These are phyloP conservation scores for Pterula multifida DNA, from an alignment of 1,284 basidiomycete species.

Conservation along the genomic window DNA sequence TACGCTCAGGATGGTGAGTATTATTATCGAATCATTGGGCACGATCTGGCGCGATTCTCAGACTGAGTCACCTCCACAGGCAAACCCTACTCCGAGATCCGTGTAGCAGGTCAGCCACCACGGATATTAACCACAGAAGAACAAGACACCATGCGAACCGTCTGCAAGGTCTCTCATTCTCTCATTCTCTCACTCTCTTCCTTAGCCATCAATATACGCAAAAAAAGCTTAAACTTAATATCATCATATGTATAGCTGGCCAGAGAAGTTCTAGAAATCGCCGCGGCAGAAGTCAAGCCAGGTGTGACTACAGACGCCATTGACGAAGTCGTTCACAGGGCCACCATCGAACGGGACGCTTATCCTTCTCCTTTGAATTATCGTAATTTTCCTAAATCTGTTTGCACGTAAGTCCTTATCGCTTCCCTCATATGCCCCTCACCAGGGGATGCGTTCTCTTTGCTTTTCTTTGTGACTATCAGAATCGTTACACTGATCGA, in stretches of 20 bases:
- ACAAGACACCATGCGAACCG: constrained; percentile 69
- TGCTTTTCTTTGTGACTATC: constrained; percentile 1
- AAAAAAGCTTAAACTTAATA: no score
- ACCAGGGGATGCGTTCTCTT: constrained; percentile 1
- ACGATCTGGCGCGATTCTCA: constrained; percentile 10
- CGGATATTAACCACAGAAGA: constrained; percentile 54
- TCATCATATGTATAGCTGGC: constrained; percentile 43
- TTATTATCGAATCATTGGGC: constrained; percentile 11
- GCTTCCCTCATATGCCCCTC: neutral
- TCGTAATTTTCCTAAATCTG: constrained; percentile 86
- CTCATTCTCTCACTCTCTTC: constrained; percentile 2
- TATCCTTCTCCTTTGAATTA: constrained; percentile 96
- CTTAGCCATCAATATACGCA: no score
- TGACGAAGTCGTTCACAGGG: constrained; percentile 92
- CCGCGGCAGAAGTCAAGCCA: constrained; percentile 74
- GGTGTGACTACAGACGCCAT: constrained; percentile 95
- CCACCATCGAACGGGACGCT: constrained; percentile 80
- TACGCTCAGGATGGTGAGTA: constrained; percentile 62
- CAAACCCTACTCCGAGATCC: constrained; percentile 47
- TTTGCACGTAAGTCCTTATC: constrained; percentile 71
- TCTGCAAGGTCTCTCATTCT: constrained; percentile 49
- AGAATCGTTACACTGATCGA: no score
- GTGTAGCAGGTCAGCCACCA: constrained; percentile 46
- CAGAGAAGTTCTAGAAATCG: constrained; percentile 85
- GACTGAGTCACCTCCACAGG: constrained; percentile 27